Base-by-base conservation (phyloP, 495 filamentous ascomycete species). In the Monascus purpureus region DNA sequence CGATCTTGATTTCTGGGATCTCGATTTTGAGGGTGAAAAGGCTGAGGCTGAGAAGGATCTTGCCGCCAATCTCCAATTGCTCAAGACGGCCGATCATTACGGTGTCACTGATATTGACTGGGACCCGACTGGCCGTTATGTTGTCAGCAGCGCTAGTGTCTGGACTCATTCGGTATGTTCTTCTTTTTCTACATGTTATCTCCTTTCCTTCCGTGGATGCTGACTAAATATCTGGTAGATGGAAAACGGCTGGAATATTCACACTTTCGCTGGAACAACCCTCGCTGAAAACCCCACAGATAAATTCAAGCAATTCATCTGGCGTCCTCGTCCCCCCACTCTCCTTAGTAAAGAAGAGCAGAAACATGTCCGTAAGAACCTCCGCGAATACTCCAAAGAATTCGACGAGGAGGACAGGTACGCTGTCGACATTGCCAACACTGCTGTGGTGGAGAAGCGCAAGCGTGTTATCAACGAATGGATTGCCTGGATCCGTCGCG, bases 201-300 rank as follows among this genome's bases (percentile, higher is more conserved):
- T n/a, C 15, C 8, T 25, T 33, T 6, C 1, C 11, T 9, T 8
- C 17, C 29, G 27, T 17, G 8, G 19, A 19, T 17, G 17, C 5
- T 33, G 49, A 42, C 65, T 71, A 61, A 72, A 27, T 29, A 15
- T 25, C 16, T 18, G 19, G 23, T 43, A 96, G 85, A 93, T 93
- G 83, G 92, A 96, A 65, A 96, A 95, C 53, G 90, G 90, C 45
- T 97, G 93, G 66, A 88, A 95, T 56, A 53, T 97, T 30, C 94
- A 93, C 73, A 86, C 93, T 60, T 96, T 96, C 73, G 77, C 76
- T 54, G 92, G 90, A 33, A 73, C 74, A 40, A 75, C 80, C 29
- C 74, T 97, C 13, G 80, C 87, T 40, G 92, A 96, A 57, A 82
- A 95, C 56, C 79, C 72, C 31, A 74, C 93, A 40, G 92, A 97